These are phyloP conservation scores for Bassia scoparia DNA, from an alignment of 148 eudicot species.

Conservation along the genomic window DNA sequence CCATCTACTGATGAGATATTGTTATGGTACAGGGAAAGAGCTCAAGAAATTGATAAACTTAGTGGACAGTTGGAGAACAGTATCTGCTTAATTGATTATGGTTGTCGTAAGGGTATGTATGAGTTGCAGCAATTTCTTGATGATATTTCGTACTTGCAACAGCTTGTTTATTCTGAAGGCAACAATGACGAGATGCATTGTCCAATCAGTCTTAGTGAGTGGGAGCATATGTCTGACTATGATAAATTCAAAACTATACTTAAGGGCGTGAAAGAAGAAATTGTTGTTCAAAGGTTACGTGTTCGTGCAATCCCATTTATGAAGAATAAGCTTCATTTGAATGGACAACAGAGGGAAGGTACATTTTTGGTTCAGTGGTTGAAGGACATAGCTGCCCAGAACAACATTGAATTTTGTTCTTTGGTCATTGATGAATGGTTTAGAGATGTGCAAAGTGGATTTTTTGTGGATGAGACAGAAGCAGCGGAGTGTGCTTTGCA, in stretches of 20 bases:
- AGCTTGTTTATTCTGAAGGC: conserved; percentile 72
- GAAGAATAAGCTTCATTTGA: conserved; percentile 42
- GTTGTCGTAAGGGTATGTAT: conserved; percentile 67
- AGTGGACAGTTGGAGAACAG: conserved; percentile 90
- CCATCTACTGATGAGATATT: conserved; percentile 64
- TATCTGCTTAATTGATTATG: conserved; percentile 66
- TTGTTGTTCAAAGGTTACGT: conserved; percentile 52
- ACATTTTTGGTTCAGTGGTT: conserved; percentile 87
- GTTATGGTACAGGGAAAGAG: conserved; percentile 80
- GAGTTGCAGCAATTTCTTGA: conserved; percentile 71
- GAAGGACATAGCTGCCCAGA: conserved; percentile 69
- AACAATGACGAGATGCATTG: conserved; percentile 45
- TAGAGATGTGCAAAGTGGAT: conserved; percentile 38
- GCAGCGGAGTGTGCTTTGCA: conserved; percentile 75
- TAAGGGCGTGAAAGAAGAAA: conserved; percentile 62
- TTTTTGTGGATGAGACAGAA: conserved; percentile 64
- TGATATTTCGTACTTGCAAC: conserved; percentile 68
- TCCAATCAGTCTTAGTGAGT: conserved; percentile 55
- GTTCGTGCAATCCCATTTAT: conserved; percentile 76
- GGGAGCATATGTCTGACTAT: conserved; percentile 81
- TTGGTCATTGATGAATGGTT: conserved; percentile 78
- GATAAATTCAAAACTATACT: conserved; percentile 84
- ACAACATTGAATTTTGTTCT: conserved; percentile 61
- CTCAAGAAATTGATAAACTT: conserved; percentile 79
- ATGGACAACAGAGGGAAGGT: conserved; percentile 30